A percentile compares a stretch with the other conserved stretches of the same genome.
These are phyloP conservation scores for Parascedosporium putredinis DNA, from an alignment of 2,329 filamentous ascomycete species.

Conservation along the genomic window DNA sequence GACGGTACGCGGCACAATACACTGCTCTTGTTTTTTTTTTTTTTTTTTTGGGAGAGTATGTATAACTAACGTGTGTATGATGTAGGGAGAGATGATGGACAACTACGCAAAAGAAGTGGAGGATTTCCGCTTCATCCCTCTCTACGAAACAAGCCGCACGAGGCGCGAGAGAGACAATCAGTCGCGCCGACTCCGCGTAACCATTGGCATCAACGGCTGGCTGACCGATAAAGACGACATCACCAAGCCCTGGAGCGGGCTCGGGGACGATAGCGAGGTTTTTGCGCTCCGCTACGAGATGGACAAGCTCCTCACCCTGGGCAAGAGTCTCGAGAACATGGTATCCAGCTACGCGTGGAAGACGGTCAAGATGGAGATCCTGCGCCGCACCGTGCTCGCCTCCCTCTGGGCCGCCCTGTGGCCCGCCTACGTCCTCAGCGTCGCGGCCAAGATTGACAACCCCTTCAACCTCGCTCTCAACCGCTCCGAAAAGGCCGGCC, in stretches of 20 bases:
- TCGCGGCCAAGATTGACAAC: slow-evolving; percentile 65
- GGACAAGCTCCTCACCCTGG: slow-evolving; percentile 64
- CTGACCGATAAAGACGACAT: slow-evolving; percentile 65
- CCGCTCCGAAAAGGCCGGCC: slow-evolving; percentile 69
- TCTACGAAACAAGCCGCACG: slow-evolving; percentile 22
- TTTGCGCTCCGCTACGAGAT: slow-evolving; percentile 83
- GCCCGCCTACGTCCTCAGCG: slow-evolving; percentile 56
- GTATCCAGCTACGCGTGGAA: slow-evolving; percentile 68
- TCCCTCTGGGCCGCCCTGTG: slow-evolving; percentile 59
- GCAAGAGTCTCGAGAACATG: slow-evolving; percentile 60
- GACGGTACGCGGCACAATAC: slow-evolving; percentile 29
- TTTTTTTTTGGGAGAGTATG: too few species aligned
- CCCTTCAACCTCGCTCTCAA: slow-evolving; percentile 70
- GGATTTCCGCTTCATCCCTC: slow-evolving; percentile 69
- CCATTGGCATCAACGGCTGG: slow-evolving; percentile 84
- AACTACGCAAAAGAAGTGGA: slow-evolving; percentile 79
- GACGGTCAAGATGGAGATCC: slow-evolving; percentile 61
- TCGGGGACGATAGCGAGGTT: slow-evolving; percentile 62
- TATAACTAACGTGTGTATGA: too few species aligned
- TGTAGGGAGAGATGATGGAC: slow-evolving; percentile 74
- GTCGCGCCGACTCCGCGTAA: slow-evolving; percentile 54
- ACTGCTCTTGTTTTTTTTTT: background rate
- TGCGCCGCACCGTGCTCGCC: slow-evolving; percentile 61
- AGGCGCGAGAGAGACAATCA: background rate
- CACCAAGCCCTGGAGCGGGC: slow-evolving; percentile 66